Conservation (phyloP, 176 grass and related monocot genomes). For the Hordeum marinum region DNA sequence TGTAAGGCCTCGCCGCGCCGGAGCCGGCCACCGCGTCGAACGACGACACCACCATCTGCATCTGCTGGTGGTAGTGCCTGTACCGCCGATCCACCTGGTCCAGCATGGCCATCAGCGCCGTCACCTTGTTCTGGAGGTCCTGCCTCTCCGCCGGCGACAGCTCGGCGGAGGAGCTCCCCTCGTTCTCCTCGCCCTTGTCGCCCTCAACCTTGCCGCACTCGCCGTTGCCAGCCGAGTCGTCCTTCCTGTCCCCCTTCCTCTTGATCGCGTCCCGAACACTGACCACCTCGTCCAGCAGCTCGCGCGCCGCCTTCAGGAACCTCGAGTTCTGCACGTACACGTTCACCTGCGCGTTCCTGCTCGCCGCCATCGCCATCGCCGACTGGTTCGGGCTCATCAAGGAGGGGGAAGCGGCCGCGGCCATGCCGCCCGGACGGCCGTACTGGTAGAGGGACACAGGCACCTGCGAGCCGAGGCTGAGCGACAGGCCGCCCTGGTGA, state of each 20-base stretch:
- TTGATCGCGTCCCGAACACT: slow-evolving; percentile 66
- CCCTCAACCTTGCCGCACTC: slow-evolving; percentile 41
- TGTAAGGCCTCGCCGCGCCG: slow-evolving; percentile 72
- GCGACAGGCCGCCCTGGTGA: slow-evolving; percentile 65
- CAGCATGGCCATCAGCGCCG: slow-evolving; percentile 71
- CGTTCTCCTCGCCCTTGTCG: slow-evolving; percentile 49
- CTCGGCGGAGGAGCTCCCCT: slow-evolving; percentile 43
- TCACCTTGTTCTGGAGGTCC: slow-evolving; percentile 94
- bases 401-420: slow-evolving; percentile 6
- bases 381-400: slow-evolving; percentile 38
- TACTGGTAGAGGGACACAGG: slow-evolving; percentile 74
- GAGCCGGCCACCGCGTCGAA: slow-evolving; percentile 66
- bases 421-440: slow-evolving; percentile 28
- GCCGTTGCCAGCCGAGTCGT: slow-evolving; percentile 28
- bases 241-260: slow-evolving; percentile 47
- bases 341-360: slow-evolving; percentile 30
- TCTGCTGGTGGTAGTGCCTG: slow-evolving; percentile 84
- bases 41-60: slow-evolving; percentile 71
- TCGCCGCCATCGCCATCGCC: slow-evolving; percentile 20
- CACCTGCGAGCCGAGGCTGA: slow-evolving; percentile 77
- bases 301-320: slow-evolving; percentile 66
- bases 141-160: slow-evolving; percentile 78
- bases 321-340: slow-evolving; percentile 60
- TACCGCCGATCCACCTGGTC: slow-evolving; percentile 91
- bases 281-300: slow-evolving; percentile 78